Percentiles rank a stretch among this genome's conserved stretches.
Evolutionary conservation across 2,329 filamentous ascomycete genomes (phyloP).

Genomic region (Drechslerella dactyloides): DNA sequence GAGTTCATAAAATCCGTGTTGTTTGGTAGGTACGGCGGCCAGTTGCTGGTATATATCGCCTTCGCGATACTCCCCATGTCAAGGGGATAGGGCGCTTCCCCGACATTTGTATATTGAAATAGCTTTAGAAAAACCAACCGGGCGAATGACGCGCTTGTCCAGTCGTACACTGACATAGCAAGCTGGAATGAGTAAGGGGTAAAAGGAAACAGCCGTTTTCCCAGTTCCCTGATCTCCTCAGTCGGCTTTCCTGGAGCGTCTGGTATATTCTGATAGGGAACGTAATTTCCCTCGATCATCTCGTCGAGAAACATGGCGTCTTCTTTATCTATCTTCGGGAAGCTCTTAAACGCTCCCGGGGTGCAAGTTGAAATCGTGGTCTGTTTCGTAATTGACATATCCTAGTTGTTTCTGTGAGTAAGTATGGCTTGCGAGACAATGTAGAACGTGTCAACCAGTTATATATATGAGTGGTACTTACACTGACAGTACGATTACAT

Average conservation of each 20-base stretch:
- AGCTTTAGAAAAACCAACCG: constrained; percentile 26
- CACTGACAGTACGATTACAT: constrained; percentile 1
- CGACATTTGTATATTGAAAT: constrained; percentile 23
- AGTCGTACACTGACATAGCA: constrained; percentile 21
- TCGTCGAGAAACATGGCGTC: constrained; percentile 11
- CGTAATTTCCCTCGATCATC: constrained; percentile 14
- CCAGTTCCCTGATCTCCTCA: constrained; percentile 7
- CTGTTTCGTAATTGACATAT: neutral
- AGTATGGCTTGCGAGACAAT: no score
- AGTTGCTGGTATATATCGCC: constrained; percentile 20
- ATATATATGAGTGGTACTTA: neutral
- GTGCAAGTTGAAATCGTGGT: constrained; percentile 2
- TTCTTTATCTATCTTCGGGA: constrained; percentile 1
- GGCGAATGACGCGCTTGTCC: constrained; percentile 23
- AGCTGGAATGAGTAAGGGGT: constrained; percentile 19
- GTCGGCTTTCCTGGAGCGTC: constrained; percentile 10
- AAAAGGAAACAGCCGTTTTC: constrained; percentile 17
- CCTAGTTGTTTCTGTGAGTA: neutral
- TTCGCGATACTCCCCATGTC: constrained; percentile 12
- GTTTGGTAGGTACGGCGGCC: constrained; percentile 18
- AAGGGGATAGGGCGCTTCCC: neutral
- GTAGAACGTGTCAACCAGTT: no score
- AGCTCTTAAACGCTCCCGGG: neutral
- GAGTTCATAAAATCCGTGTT: constrained; percentile 29
- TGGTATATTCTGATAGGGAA: constrained; percentile 18